Conservation (phyloP, 176 grass and related monocot species). For the Alopecurus myosuroides region DNA sequence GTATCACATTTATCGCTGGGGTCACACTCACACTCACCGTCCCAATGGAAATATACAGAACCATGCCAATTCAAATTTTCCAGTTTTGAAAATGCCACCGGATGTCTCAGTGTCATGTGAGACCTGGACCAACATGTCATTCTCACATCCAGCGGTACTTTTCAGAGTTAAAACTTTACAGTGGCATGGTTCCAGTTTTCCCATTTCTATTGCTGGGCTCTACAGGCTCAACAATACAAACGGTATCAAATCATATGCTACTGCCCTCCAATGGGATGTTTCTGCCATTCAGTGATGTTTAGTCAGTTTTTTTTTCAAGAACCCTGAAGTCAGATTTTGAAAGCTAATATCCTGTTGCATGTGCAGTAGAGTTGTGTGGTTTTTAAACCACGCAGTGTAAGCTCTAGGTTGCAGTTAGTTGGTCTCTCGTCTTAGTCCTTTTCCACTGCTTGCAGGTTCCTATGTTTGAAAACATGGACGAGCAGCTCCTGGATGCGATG, state of each 20-base stretch:
- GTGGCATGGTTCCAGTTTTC: not conserved
- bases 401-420: not conserved
- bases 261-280: not conserved
- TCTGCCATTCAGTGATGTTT: not conserved
- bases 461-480: constrained; percentile 89
- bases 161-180: not conserved
- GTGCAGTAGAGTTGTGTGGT: not conserved
- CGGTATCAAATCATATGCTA: not conserved
- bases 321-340: not conserved
- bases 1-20: not conserved
- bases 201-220: not conserved
- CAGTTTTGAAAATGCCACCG: not conserved
- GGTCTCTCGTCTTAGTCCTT: not conserved
- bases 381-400: not conserved
- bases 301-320: not conserved
- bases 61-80: not conserved
- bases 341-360: not conserved
- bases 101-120: not conserved
- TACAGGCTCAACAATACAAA: not conserved
- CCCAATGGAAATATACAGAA: not conserved
- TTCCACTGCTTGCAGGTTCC: not conserved
- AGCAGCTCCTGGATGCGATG: constrained; percentile 83
- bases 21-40: not conserved
- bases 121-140: not conserved
- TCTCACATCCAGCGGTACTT: not conserved